Evolutionary conservation across 352 stramenopile species (phyloP).

Genomic region (Globisporangium uncinulatum): DNA sequence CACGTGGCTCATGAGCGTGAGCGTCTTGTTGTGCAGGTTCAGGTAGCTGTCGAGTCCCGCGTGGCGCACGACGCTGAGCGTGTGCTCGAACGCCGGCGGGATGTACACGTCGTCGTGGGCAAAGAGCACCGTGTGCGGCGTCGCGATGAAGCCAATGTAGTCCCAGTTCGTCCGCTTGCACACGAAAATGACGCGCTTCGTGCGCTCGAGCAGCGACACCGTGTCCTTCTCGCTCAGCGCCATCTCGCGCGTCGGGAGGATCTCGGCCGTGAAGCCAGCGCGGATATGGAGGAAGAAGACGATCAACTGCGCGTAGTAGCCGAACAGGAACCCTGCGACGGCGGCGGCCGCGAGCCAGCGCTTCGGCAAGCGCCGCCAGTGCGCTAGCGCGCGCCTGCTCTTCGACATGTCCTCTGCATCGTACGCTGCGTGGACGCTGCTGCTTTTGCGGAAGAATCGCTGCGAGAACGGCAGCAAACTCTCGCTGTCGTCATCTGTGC

Average conservation of each 20-base stretch:
- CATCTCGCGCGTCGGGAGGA: conserved; percentile 38
- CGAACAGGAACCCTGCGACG: conserved; percentile 32
- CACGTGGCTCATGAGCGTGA: conserved; percentile 75
- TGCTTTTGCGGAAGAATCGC: neutral
- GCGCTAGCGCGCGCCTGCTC: neutral
- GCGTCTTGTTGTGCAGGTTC: conserved; percentile 79
- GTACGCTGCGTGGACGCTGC: conserved; percentile 1
- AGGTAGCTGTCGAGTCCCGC: conserved; percentile 60
- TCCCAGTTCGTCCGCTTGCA: conserved; percentile 77
- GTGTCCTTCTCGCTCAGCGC: conserved; percentile 40
- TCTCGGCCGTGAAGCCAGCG: conserved; percentile 44
- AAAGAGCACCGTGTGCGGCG: conserved; percentile 59
- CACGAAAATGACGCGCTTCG: conserved; percentile 60
- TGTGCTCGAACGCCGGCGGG: conserved; percentile 41
- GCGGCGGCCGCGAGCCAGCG: conserved; percentile 18
- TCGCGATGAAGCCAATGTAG: conserved; percentile 63
- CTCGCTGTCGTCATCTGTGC: neutral
- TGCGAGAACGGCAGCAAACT: conserved; percentile 10
- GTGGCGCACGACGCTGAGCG: conserved; percentile 55
- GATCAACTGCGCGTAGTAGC: conserved; percentile 66
- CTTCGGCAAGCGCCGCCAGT: conserved; percentile 5
- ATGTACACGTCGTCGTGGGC: conserved; percentile 59
- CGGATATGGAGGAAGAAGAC: conserved; percentile 65
- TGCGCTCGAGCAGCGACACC: conserved; percentile 42
- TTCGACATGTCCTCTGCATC: conserved; percentile 15